phyloP scores from a whole-genome alignment of 768 basidiomycete genomes.

The Pleurotus salmoneostramineus region DNA sequence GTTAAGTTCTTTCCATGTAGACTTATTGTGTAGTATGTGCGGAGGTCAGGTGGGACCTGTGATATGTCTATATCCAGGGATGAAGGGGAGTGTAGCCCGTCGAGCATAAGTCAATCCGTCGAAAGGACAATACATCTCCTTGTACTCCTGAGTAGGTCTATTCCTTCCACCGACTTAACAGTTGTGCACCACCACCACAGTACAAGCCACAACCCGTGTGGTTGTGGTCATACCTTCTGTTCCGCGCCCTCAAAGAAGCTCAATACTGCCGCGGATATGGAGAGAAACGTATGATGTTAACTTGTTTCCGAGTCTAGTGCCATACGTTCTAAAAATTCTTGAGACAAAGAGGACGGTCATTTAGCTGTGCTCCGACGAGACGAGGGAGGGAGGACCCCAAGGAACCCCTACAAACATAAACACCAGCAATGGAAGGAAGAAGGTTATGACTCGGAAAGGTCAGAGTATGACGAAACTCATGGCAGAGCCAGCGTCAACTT shows the following conservation, averaged over 20 bases:
- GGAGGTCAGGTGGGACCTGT: neutral
- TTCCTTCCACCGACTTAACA: neutral
- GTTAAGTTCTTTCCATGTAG: too few relatives aligned
- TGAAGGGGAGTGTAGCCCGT: neutral
- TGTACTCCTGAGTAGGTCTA: neutral
- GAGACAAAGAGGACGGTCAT: neutral
- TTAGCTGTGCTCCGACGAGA: neutral
- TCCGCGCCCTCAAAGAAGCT: neutral
- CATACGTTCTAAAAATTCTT: neutral
- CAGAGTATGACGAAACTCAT: too few relatives aligned
- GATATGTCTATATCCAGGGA: neutral
- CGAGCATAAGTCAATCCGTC: neutral
- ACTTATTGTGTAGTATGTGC: neutral
- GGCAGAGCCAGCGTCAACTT: too few relatives aligned
- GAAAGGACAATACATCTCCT: neutral
- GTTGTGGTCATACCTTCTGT: neutral
- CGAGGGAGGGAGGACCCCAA: neutral
- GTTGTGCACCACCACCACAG: too few relatives aligned
- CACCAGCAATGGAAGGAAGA: neutral
- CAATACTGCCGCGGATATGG: neutral
- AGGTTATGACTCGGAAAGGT: neutral
- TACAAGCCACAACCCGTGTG: neutral
- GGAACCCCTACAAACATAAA: neutral
- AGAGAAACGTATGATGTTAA: neutral
- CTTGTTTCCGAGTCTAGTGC: neutral